These are phyloP conservation scores for Exophiala mesophila DNA, from an alignment of 2,329 filamentous ascomycete species.

Conservation along the genomic window DNA sequence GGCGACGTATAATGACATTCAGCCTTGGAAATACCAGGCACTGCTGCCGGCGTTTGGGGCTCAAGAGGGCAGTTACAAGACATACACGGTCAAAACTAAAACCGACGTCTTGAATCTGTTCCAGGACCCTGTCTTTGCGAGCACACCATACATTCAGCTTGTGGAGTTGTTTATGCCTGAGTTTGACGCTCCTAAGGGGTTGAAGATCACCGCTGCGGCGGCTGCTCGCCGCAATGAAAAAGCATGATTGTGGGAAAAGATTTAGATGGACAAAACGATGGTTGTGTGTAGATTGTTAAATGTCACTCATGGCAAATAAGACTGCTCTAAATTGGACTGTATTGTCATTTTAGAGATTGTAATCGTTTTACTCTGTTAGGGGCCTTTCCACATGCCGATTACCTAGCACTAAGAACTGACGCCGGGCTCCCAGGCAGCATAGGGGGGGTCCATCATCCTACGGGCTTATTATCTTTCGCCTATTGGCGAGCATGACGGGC, in stretches of 20 bases:
- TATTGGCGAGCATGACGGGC: too few species aligned
- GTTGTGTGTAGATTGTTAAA: too few species aligned
- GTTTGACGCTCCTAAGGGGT: constrained; percentile 33
- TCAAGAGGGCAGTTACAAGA: constrained; percentile 41
- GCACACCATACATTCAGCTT: constrained; percentile 37
- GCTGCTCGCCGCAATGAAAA: background rate
- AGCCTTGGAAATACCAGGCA: constrained; percentile 48
- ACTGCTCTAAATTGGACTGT: too few species aligned
- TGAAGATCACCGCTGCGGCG: constrained; percentile 43
- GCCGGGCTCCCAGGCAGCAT: too few species aligned
- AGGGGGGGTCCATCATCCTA: too few species aligned
- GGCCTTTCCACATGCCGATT: too few species aligned
- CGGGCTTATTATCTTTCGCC: too few species aligned
- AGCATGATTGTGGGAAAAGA: background rate
- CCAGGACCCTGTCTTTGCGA: constrained; percentile 32
- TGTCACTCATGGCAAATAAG: too few species aligned
- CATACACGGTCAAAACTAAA: constrained; percentile 62
- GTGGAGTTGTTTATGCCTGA: constrained; percentile 40
- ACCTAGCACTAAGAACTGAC: too few species aligned
- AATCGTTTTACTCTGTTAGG: too few species aligned
- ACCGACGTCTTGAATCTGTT: constrained; percentile 22
- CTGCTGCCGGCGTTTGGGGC: constrained; percentile 34
- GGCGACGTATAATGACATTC: constrained; percentile 52
- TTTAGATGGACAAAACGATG: too few species aligned
- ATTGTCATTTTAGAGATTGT: too few species aligned